A percentile compares a stretch with the other conserved stretches of the same genome.
These are phyloP conservation scores for Gastrodia elata DNA, from an alignment of 106 monocot species.

Conservation along the genomic window DNA sequence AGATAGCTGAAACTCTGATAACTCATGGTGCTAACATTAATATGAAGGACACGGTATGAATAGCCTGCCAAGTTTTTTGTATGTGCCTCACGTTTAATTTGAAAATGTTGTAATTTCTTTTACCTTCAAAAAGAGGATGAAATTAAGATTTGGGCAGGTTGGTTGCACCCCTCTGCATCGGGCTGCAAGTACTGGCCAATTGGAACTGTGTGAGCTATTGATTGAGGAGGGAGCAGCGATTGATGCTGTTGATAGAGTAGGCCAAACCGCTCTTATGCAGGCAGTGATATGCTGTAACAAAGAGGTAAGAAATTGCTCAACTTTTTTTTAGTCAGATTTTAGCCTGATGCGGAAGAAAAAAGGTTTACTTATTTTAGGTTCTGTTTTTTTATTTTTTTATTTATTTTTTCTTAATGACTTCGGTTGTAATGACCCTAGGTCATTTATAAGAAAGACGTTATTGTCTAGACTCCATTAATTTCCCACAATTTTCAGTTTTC, in stretches of 20 bases:
- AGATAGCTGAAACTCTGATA: constrained; percentile 74
- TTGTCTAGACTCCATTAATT: no score
- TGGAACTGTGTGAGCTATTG: constrained; percentile 79
- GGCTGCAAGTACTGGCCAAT: constrained; percentile 78
- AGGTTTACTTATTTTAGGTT: not conserved
- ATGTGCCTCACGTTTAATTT: not conserved
- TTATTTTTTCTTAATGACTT: not conserved
- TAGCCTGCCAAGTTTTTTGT: not conserved
- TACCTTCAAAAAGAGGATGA: not conserved
- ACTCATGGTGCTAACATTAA: constrained; percentile 75
- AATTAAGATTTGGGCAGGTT: constrained; percentile 28
- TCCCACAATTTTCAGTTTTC: no score
- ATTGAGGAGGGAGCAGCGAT: constrained; percentile 93
- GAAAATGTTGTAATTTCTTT: not conserved
- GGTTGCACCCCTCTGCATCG: constrained; percentile 92
- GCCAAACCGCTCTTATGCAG: constrained; percentile 84
- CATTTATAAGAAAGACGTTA: no score
- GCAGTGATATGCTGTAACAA: constrained; percentile 79
- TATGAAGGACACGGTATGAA: constrained; percentile 67
- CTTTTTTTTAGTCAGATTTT: not conserved
- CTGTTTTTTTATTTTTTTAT: not conserved
- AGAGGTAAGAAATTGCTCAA: constrained; percentile 34
- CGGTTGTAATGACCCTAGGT: no score
- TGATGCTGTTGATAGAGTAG: constrained; percentile 64
- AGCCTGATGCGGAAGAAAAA: not conserved